Evolutionary conservation across 495 filamentous ascomycete species (phyloP).

Genomic region (Penicillium taxi): DNA sequence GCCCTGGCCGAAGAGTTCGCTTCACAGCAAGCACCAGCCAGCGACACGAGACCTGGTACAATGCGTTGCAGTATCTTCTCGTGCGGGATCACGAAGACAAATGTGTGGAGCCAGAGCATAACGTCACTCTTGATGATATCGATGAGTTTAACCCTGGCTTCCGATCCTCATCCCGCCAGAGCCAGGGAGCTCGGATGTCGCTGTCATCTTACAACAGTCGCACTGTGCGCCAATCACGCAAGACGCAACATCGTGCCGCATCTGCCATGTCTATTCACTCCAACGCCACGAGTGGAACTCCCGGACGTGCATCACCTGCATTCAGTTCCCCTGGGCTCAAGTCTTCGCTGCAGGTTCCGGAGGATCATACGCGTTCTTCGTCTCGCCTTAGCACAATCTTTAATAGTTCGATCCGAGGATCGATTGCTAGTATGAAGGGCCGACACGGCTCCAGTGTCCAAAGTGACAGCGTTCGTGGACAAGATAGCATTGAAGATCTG

Average conservation of each 20-base stretch:
- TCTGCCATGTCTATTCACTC: conserved; percentile 42
- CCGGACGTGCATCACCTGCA: conserved; percentile 36
- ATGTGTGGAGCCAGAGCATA: conserved; percentile 50
- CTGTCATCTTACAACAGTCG: conserved; percentile 78
- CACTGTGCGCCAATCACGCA: conserved; percentile 49
- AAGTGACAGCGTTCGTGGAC: conserved; percentile 55
- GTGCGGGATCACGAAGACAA: conserved; percentile 58
- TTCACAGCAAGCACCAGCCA: conserved; percentile 92
- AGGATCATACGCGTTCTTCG: conserved; percentile 32
- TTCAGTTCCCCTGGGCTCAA: conserved; percentile 37
- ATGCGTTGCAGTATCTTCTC: conserved; percentile 87
- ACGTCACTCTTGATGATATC: conserved; percentile 66
- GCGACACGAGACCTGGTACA: conserved; percentile 97
- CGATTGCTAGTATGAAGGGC: conserved; percentile 34
- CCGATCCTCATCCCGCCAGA: conserved; percentile 46
- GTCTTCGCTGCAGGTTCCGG: conserved; percentile 32
- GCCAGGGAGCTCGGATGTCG: conserved; percentile 53
- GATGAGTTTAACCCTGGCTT: conserved; percentile 80
- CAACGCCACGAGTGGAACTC: conserved; percentile 29
- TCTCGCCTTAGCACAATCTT: conserved; percentile 39
- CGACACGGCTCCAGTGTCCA: conserved; percentile 49
- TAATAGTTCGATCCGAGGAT: conserved; percentile 40
- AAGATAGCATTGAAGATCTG: conserved; percentile 74
- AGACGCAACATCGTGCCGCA: conserved; percentile 35
- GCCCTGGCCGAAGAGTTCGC: conserved; percentile 78